Conservation (phyloP, 352 stramenopile genomes). For the Globisporangium uncinulatum region DNA sequence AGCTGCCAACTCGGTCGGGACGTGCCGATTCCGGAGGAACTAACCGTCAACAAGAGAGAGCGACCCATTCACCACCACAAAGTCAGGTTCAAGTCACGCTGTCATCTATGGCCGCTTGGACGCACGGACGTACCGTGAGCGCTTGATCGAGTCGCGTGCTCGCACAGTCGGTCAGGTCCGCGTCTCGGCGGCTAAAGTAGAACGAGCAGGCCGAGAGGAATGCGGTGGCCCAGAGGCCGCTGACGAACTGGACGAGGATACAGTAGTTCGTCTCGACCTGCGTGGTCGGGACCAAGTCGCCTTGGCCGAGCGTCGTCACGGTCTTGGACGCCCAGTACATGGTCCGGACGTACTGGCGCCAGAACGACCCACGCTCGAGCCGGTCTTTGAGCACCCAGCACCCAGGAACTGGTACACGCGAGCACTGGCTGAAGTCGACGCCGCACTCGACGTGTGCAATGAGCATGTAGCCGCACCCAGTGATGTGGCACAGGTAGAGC, state of each 20-base stretch:
- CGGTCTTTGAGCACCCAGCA: conserved; percentile 22
- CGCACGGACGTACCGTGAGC: conserved; percentile 9
- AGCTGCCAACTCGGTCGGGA: conserved; percentile 9
- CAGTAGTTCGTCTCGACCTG: conserved; percentile 19
- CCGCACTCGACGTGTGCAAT: conserved; percentile 18
- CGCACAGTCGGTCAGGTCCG: conserved; percentile 11
- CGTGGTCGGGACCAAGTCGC: conserved; percentile 17
- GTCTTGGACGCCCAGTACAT: conserved; percentile 28
- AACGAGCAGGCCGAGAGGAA: conserved; percentile 22
- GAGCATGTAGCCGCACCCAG: conserved; percentile 22
- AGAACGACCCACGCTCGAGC: conserved; percentile 12
- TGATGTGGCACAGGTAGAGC: conserved; percentile 19
- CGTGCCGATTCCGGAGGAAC: conserved; percentile 14
- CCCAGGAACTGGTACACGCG: conserved; percentile 5
- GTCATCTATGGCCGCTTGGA: no score
- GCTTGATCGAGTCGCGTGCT: conserved; percentile 19
- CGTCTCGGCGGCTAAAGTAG: conserved; percentile 19
- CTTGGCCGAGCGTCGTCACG: conserved; percentile 20
- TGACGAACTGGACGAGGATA: conserved; percentile 19
- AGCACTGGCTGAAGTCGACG: conserved; percentile 15
- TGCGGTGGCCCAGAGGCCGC: conserved; percentile 18
- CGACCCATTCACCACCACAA: no score
- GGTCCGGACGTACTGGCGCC: conserved; percentile 18
- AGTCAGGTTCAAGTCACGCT: no score
- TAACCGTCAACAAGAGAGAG: background rate